Evolutionary conservation across 495 filamentous ascomycete species (phyloP), one percentile per base, ranked within the genome.

Genomic region (Penicillium simplicissimum): DNA sequence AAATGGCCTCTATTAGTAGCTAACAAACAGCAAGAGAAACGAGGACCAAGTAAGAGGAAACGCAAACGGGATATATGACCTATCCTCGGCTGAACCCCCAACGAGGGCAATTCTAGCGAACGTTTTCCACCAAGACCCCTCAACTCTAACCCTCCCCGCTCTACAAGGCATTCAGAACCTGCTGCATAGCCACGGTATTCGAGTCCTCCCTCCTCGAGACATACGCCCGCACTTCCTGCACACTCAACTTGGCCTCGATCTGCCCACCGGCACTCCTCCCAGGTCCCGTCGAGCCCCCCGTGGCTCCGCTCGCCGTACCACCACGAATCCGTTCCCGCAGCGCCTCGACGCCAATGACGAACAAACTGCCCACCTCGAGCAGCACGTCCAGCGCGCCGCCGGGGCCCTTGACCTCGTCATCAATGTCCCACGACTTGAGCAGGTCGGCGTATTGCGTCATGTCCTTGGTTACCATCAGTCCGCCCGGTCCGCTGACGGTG

Each of bases 401-500:
- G 34, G 91, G 83, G 0, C 69, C 72, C 62, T 76, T 74, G 54
- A 69, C 55, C 31, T 76, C 74, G 42, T 90, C 88, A 63, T 89
- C 90, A 15, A 94, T 81, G 21, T 88, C 85, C 89, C 92, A 96
- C 47, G 87, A 88, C 58, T 88, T 85, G 47, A 98, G 80, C 23
- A 96, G 79, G 49, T 91, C 86, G 6, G 90, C 87, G 71, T 99
- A 99, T 66, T 89, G 91, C 15, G 90, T 91, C 66, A 97, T 90
- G 72, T 99, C 96, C 81, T 97, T 96, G 51, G 89, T 92, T 28
- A 98, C 92, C 85, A 97, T 93, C 43, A 99, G 82, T 1, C 91
- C 95, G 49, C 96, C 96, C 0, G 93, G 90, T 35, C 92, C 90
- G 71, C 90, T 96, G 42, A 98, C 92, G 47, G 84, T 84, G 76